Evolutionary conservation across 2,329 filamentous ascomycete species (phyloP), one percentile per base, ranked within the genome.

Genomic region (Penicillium sp.): DNA sequence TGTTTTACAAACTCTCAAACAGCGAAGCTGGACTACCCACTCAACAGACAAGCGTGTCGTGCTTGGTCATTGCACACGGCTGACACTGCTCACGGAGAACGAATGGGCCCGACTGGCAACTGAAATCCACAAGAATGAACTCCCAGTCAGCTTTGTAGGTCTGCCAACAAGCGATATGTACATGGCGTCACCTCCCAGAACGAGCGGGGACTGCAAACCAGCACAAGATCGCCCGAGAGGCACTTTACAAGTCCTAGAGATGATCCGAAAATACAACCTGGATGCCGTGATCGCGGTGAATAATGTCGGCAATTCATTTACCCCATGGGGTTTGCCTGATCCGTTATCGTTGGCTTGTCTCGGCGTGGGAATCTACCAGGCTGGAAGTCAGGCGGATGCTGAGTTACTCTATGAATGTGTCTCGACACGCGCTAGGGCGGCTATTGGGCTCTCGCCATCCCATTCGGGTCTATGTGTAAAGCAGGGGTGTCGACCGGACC

Each of bases 271-370:
- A 23, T 80, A 85, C 59, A 79, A 78, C 0, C 69, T 90, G 4
- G 79, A 85, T 58, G 85, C 81, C 21, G 85, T 84, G 15, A 79
- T 90, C 6, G 83, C 85, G 2, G 80, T 89, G 38, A 90, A 90
- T 67, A 91, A 91, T 66, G 83, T 91, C 15, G 88, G 88, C 19
- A 91, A 91, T 68, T 86, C 88, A 0, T 90, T 91, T 65, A 90
- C 88, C 7, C 88, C 88, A 0, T 84, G 87, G 66, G 88, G 88
- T 0, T 84, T 78, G 19, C 86, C 82, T 39, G 88, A 90, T 73
- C 88, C 88, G 1, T 69, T 91, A 49, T 78, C 78, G 41, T 74
- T 89, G 43, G 86, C 87, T 21, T 84, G 81, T 62, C 74, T 86
- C 52, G 84, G 84, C 1, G 84, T 89, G 0, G 87, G 86, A 0